These are phyloP conservation scores for Fusarium duplospermum DNA, from an alignment of 2,329 filamentous ascomycete species.

Conservation along the genomic window DNA sequence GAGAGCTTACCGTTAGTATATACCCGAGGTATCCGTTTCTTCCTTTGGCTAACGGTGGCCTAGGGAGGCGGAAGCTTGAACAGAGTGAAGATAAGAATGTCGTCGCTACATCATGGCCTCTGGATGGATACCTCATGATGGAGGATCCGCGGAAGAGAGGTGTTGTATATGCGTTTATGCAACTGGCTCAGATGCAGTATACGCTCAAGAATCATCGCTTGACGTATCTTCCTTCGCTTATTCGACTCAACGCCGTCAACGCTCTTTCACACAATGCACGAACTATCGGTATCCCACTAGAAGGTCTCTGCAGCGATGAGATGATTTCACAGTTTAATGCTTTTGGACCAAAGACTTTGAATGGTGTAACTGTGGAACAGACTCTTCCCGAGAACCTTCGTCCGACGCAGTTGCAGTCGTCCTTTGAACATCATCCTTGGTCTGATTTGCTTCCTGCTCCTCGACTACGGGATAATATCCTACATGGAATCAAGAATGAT, in stretches of 20 bases:
- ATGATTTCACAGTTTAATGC: constrained; percentile 36
- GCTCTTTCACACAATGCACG: constrained; percentile 34
- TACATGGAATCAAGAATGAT: constrained; percentile 17
- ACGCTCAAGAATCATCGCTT: constrained; percentile 24
- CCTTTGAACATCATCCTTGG: constrained; percentile 39
- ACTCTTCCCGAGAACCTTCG: constrained; percentile 11
- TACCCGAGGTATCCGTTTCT: background rate
- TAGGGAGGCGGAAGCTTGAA: constrained; percentile 32
- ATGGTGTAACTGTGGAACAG: background rate
- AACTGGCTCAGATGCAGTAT: constrained; percentile 33
- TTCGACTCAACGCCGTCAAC: constrained; percentile 40
- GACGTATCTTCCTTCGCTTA: constrained; percentile 30
- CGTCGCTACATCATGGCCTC: background rate
- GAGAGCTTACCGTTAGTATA: constrained; percentile 37
- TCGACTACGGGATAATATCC: constrained; percentile 36
- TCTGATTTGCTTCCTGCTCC: constrained; percentile 38
- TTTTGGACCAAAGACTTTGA: background rate
- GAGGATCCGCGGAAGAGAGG: constrained; percentile 16
- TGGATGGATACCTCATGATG: constrained; percentile 10
- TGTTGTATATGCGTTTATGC: constrained; percentile 34
- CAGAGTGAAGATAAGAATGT: constrained; percentile 8
- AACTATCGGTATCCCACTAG: constrained; percentile 20
- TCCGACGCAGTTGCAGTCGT: constrained; percentile 31
- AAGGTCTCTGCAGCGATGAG: constrained; percentile 34
- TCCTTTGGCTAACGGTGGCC: background rate